Evolutionary conservation across 305 asterid genomes (phyloP).

Genomic region (Andrographis paniculata): DNA sequence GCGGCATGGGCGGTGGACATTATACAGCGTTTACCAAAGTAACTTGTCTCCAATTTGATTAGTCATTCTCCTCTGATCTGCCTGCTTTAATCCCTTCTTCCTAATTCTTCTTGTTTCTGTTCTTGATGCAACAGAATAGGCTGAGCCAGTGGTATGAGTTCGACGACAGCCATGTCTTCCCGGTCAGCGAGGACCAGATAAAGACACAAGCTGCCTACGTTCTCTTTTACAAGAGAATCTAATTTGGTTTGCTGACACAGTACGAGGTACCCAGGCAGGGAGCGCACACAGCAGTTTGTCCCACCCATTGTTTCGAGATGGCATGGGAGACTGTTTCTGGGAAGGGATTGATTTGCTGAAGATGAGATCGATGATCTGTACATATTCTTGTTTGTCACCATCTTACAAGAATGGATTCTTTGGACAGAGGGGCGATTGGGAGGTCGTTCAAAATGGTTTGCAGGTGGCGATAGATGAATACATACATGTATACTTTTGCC

Average conservation of each 20-base stretch:
- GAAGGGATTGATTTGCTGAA: too few species aligned
- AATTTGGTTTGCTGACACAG: slow-evolving; percentile 1
- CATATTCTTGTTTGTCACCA: too few species aligned
- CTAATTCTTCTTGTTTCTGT: neutral
- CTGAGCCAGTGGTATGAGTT: slow-evolving; percentile 52
- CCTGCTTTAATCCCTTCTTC: neutral
- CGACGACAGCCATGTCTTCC: slow-evolving; percentile 45
- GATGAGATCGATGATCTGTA: too few species aligned
- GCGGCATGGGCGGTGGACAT: slow-evolving; percentile 69
- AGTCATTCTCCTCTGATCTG: neutral
- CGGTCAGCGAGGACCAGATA: slow-evolving; percentile 35
- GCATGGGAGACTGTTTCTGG: too few species aligned
- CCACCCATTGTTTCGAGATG: too few species aligned
- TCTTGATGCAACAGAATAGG: slow-evolving; percentile 43
- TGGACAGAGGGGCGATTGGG: too few species aligned
- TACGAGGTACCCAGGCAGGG: too few species aligned
- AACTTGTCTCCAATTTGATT: slow-evolving; percentile 21
- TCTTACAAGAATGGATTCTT: too few species aligned
- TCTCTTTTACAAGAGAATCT: slow-evolving; percentile 54
- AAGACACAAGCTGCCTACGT: slow-evolving; percentile 69
- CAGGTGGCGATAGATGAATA: too few species aligned
- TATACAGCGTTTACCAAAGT: slow-evolving; percentile 73
- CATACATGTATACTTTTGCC: too few species aligned
- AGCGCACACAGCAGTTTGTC: too few species aligned
- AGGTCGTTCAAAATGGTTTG: too few species aligned